Evolutionary conservation across 257 asterid genomes (phyloP).

Genomic region (Thymus mandschuricus): DNA sequence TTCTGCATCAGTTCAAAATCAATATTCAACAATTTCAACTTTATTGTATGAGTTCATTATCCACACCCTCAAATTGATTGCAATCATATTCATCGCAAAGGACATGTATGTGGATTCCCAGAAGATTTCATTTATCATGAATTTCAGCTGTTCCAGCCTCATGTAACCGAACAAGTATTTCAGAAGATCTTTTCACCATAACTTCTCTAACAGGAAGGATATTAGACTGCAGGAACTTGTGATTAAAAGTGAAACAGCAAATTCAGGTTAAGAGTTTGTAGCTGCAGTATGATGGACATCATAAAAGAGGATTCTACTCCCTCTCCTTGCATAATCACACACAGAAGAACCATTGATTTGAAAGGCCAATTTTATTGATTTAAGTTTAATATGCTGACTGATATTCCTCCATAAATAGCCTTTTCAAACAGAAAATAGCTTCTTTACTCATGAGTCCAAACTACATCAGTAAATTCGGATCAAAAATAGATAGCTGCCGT

Average conservation of each 20-base stretch:
- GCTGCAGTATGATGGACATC: constrained; percentile 13
- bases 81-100: constrained; percentile 17
- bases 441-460: not conserved
- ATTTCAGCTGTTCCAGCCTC: constrained; percentile 25
- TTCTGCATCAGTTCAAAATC: constrained; percentile 56
- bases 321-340: constrained; percentile 5
- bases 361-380: not conserved
- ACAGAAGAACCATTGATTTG: constrained; percentile 4
- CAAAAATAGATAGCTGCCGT: not conserved
- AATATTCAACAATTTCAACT: constrained; percentile 30
- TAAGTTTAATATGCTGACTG: constrained; percentile 12
- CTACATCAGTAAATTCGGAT: constrained; percentile 18
- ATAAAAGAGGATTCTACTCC: constrained; percentile 7
- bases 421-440: not conserved
- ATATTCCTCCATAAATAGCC: constrained; percentile 21
- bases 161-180: constrained; percentile 24
- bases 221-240: not conserved
- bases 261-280: constrained; percentile 10
- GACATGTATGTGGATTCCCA: constrained; percentile 19
- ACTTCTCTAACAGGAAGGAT: constrained; percentile 4
- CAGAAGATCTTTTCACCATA: constrained; percentile 17
- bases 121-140: constrained; percentile 21
- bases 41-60: constrained; percentile 25
- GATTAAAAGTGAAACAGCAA: constrained; percentile 8
- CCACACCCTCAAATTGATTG: constrained; percentile 19